phyloP scores from a whole-genome alignment of 2,329 filamentous ascomycete species.

The Colletotrichum liaoningense region DNA sequence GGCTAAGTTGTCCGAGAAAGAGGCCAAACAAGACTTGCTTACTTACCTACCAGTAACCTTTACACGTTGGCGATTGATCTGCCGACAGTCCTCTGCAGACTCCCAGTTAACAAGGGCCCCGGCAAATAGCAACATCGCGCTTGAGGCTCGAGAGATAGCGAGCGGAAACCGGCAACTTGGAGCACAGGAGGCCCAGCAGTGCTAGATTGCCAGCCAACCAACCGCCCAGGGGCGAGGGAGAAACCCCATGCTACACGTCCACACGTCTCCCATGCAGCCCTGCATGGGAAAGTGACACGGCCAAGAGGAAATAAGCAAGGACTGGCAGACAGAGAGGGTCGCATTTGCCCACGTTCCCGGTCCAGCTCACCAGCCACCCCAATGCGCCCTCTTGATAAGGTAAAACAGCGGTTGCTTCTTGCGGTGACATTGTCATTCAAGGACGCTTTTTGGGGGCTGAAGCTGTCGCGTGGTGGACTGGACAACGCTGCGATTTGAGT shows the following conservation, averaged over 20 bases:
- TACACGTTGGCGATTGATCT: constrained; percentile 2
- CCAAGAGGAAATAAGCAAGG: constrained; percentile 20
- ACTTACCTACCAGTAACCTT: not conserved
- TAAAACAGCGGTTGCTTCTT: not conserved
- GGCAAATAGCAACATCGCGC: not conserved
- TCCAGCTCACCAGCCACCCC: not conserved
- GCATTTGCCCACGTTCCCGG: not conserved
- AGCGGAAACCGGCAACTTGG: constrained; percentile 4
- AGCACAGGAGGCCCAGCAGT: not conserved
- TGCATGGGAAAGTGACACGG: constrained; percentile 22
- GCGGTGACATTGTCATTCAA: not conserved
- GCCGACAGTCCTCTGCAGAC: not conserved
- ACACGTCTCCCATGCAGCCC: not conserved
- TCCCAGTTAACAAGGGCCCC: constrained; percentile 5
- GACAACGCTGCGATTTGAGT: not conserved
- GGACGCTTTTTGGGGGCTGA: not conserved
- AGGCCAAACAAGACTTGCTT: constrained; percentile 6
- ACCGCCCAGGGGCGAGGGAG: constrained; percentile 7
- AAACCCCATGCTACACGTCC: constrained; percentile 5
- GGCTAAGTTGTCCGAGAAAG: not conserved
- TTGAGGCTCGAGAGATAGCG: not conserved
- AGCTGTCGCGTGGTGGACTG: not conserved
- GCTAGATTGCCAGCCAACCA: not conserved
- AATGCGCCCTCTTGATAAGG: not conserved
- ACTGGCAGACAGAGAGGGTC: not conserved